These are phyloP conservation scores for Blumeriella jaapii DNA, from an alignment of 2,329 filamentous ascomycete genomes.

Conservation along the genomic window DNA sequence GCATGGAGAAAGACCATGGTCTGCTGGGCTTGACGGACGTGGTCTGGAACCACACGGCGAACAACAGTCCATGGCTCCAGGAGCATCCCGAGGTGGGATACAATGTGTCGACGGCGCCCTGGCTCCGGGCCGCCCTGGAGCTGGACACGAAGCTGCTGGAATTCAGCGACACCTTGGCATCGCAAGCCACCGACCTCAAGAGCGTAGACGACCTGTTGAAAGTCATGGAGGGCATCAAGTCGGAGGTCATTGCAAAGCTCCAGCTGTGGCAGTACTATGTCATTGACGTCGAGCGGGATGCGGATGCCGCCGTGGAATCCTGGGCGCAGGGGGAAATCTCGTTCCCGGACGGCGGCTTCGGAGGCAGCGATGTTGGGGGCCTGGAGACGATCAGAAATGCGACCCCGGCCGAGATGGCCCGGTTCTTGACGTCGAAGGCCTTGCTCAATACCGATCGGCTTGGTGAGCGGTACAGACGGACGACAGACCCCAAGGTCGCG, in stretches of 20 bases:
- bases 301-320: slow-evolving; percentile 54
- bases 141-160: slow-evolving; percentile 64
- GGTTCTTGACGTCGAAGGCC: slow-evolving; percentile 49
- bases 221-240: slow-evolving; percentile 78
- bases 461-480: slow-evolving; percentile 67
- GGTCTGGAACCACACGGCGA: slow-evolving; percentile 93
- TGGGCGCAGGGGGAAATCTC: slow-evolving; percentile 55
- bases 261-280: slow-evolving; percentile 92
- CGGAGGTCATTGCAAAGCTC: slow-evolving; percentile 63
- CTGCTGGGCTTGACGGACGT: slow-evolving; percentile 88
- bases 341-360: slow-evolving; percentile 41
- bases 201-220: slow-evolving; percentile 60
- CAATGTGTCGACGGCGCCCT: slow-evolving; percentile 81
- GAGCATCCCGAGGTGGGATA: slow-evolving; percentile 94
- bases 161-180: slow-evolving; percentile 49
- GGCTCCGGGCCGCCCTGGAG: slow-evolving; percentile 60
- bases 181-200: slow-evolving; percentile 59
- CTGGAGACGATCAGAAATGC: slow-evolving; percentile 42
- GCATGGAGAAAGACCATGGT: slow-evolving; percentile 74
- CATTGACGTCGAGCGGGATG: slow-evolving; percentile 64
- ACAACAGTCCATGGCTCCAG: slow-evolving; percentile 90
- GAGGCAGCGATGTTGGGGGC: slow-evolving; percentile 35
- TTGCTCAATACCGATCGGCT: slow-evolving; percentile 62
- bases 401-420: slow-evolving; percentile 44
- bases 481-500: slow-evolving; percentile 55